Conservation (phyloP, 176 grass and related monocot genomes). For the Oryza brachyantha region DNA sequence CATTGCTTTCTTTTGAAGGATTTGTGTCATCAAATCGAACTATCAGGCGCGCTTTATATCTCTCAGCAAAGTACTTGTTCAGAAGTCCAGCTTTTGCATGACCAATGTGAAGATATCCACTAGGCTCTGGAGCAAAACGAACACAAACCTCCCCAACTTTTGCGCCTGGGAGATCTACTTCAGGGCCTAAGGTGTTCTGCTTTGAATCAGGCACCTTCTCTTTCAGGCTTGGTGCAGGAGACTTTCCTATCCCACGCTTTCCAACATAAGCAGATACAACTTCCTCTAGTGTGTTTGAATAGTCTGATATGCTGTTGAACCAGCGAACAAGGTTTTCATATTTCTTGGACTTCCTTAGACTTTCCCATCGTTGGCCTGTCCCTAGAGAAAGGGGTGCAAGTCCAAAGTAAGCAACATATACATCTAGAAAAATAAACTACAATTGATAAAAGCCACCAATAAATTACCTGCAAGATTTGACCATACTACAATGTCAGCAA, state of each 20-base stretch:
- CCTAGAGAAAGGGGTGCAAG: constrained; percentile 37
- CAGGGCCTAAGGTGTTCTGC: constrained; percentile 45
- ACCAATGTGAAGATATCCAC: constrained; percentile 89
- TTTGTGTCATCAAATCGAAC: constrained; percentile 98
- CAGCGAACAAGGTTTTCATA: constrained; percentile 78
- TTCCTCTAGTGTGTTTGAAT: constrained; percentile 58
- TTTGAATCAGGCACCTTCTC: constrained; percentile 39
- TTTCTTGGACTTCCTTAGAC: constrained; percentile 80
- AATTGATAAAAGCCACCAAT: constrained; percentile 1
- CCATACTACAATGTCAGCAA: constrained; percentile 81
- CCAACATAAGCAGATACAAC: constrained; percentile 69
- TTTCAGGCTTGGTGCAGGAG: constrained; percentile 60
- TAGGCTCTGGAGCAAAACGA: constrained; percentile 91
- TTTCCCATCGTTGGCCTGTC: constrained; percentile 89
- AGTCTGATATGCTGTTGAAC: constrained; percentile 68
- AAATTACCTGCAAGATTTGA: constrained; percentile 75
- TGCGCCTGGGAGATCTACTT: constrained; percentile 84
- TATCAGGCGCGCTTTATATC: constrained; percentile 68
- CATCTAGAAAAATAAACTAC: neutral
- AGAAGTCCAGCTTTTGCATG: constrained; percentile 85
- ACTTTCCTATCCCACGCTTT: constrained; percentile 81
- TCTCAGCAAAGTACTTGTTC: constrained; percentile 91
- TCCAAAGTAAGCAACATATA: constrained; percentile 13
- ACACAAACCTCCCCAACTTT: constrained; percentile 79
- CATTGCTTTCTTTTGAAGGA: constrained; percentile 94